Base-by-base conservation (phyloP, 345 rosid genomes). In the Bruguiera parviflora region DNA sequence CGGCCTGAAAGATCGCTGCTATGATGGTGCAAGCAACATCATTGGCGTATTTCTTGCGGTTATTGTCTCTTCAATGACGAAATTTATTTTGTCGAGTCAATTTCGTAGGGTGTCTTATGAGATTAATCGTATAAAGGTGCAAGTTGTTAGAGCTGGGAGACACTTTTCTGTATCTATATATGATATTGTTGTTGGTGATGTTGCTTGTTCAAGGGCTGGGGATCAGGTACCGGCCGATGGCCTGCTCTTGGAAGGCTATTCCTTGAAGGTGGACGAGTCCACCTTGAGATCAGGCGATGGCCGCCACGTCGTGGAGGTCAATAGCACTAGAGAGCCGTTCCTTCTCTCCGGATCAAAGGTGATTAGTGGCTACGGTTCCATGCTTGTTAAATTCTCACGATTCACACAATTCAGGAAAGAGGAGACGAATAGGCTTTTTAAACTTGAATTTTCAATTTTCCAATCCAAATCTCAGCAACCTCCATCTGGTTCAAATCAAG, bases 171-270 rank as follows among this genome's bases (percentile, higher is more conserved):
- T 86, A 2, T 84, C 92, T 0, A 86, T 85, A 1, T 81, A 78
- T 46, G 94, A 90, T 6, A 73, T 88, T 2, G 92, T 88, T 4
- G 92, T 85, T 7, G 96, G 94, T 9, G 96, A 90, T 32, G 66
- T 88, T 0, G 74, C 84, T 46, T 81, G 78, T 69, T 52, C 86
- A 25, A 84, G 82, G 66, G 84, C 77, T 0, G 96, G 96, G 5
- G 89, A 88, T 64, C 91, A 86, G 69, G 73, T 90, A 15, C 92
- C 92, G 0, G 96, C 92, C 0, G 92, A 89, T 46, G 96, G 92
- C 18, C 62, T 89, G 63, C 79, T 86, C 52, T 65, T 84, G 1
- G 77, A 80, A 2, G 91, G 87, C 1, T 82, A 79, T 63, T 86
- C 89, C 0, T 64, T 87, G 67, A 82, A 72, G 66, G 84, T 85